Base-by-base conservation (phyloP, 768 basidiomycete species). In the Leccinum uliginosum region DNA sequence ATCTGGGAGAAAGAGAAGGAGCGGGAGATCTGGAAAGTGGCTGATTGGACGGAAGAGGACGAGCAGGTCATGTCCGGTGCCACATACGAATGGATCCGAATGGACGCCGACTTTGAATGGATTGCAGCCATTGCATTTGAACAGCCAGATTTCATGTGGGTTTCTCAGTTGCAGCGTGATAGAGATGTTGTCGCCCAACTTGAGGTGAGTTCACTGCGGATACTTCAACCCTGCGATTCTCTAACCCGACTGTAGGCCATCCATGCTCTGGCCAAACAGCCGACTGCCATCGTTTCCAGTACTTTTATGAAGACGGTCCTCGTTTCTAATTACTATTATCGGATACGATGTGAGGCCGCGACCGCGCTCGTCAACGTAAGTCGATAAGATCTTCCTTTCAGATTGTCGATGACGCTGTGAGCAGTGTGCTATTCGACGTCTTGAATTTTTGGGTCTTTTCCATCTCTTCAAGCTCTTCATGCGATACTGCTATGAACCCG, bases 81-180 rank as follows among this genome's bases (percentile, higher is more conserved):
- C 60, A 96, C 93, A 3, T 99, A 98, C 72, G 97, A 99, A 73
- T 99, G 96, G 96, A 98, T 99, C 57, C 80, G 97, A 60, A 91
- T 98, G 81, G 97, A 99, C 67, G 94, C 97, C 15, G 97, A 99
- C 69, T 95, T 97, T 71, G 97, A 99, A 74, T 99, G 97, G 97
- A 90, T 98, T 54, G 89, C 92, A n/a, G 81, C 81, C 38, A 83
- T 98, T 59, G 85, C 85, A 60, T 98, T 96, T 61, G 90, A 95
- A 50, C 93, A 98, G 74, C 93, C 92, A 44, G 94, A 95, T 75
- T 98, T 94, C 67, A 96, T 96, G 92, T 99, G 95, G 94, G 90
- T 96, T 21, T 92, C 88, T 40, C 97, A 98, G 69, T 76, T 99
- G 51, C 93, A 96, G 73, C 80, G 94, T 55, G 97, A 99, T 72